Conservation (phyloP, 345 rosid species). For the Melastoma malabathricum region DNA sequence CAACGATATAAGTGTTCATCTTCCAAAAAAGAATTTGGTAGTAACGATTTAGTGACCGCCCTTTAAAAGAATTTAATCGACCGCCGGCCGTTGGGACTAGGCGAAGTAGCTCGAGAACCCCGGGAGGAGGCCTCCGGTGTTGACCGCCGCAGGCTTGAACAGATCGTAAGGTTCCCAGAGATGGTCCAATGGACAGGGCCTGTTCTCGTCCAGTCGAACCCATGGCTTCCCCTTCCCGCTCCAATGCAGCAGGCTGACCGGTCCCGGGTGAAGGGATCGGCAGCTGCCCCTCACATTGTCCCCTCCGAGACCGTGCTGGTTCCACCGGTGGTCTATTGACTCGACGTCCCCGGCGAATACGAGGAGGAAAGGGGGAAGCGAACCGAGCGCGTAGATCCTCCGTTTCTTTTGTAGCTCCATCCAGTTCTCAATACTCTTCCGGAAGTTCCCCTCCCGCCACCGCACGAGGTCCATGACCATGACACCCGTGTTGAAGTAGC, state of each 20-base stretch:
- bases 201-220: conserved; percentile 65
- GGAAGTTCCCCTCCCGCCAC: conserved; percentile 70
- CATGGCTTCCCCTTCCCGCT: conserved; percentile 98
- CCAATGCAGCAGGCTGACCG: conserved; percentile 92
- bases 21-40: no score
- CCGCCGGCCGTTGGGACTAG: no score
- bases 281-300: conserved; percentile 84
- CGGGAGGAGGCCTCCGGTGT: neutral
- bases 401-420: conserved; percentile 64
- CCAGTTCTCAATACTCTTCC: conserved; percentile 65
- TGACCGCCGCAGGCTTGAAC: conserved; percentile 13
- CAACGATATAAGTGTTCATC: no score
- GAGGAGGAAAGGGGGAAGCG: conserved; percentile 78
- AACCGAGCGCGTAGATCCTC: conserved; percentile 82
- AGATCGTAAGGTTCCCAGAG: conserved; percentile 84
- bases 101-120: no score
- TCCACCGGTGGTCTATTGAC: conserved; percentile 77
- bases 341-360: conserved; percentile 78
- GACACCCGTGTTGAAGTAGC: conserved; percentile 94
- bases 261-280: conserved; percentile 69
- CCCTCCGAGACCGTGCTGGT: conserved; percentile 94
- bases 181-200: conserved; percentile 65
- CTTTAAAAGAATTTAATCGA: no score
- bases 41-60: no score
- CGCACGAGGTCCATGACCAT: conserved; percentile 80